Percentiles rank a stretch among this genome's conserved stretches.
Evolutionary conservation across 495 filamentous ascomycete species (phyloP).

Genomic region (Lasiosphaeris hirsuta): DNA sequence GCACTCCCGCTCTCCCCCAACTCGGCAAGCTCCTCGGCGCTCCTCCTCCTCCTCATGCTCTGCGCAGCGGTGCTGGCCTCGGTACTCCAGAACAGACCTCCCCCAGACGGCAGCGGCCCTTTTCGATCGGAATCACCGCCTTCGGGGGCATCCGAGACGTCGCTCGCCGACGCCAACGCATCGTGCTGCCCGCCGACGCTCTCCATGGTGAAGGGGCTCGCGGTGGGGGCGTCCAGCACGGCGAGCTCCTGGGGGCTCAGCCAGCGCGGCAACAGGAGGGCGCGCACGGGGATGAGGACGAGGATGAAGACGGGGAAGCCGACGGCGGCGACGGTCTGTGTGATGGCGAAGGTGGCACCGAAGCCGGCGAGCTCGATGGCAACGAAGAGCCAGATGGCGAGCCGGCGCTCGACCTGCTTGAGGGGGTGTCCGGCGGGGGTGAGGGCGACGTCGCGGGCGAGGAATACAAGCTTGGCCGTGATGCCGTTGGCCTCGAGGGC

Average conservation of each 20-base stretch:
- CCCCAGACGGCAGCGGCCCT: neutral
- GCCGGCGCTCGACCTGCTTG: constrained; percentile 53
- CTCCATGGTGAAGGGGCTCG: constrained; percentile 82
- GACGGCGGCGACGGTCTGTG: constrained; percentile 91
- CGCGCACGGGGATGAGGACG: constrained; percentile 71
- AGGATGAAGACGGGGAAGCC: constrained; percentile 90
- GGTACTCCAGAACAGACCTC: too few species aligned
- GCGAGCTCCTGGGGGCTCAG: constrained; percentile 67
- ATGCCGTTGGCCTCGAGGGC: constrained; percentile 81
- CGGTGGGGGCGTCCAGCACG: constrained; percentile 74
- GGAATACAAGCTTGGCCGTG: constrained; percentile 74
- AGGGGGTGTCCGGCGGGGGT: constrained; percentile 67
- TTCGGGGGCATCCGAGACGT: neutral
- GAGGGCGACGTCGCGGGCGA: constrained; percentile 63
- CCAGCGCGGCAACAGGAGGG: constrained; percentile 66
- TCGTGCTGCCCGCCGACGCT: constrained; percentile 72
- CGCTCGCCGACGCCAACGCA: neutral
- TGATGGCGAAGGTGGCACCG: constrained; percentile 87
- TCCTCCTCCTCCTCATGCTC: constrained; percentile 13
- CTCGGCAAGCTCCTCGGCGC: constrained; percentile 35
- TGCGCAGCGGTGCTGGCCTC: too few species aligned
- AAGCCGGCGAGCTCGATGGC: constrained; percentile 75
- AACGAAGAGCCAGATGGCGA: constrained; percentile 73
- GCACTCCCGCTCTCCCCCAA: constrained; percentile 23
- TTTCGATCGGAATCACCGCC: neutral